Conservation (phyloP, 1,284 basidiomycete genomes). For the Cystobasidiaceae sp. region DNA sequence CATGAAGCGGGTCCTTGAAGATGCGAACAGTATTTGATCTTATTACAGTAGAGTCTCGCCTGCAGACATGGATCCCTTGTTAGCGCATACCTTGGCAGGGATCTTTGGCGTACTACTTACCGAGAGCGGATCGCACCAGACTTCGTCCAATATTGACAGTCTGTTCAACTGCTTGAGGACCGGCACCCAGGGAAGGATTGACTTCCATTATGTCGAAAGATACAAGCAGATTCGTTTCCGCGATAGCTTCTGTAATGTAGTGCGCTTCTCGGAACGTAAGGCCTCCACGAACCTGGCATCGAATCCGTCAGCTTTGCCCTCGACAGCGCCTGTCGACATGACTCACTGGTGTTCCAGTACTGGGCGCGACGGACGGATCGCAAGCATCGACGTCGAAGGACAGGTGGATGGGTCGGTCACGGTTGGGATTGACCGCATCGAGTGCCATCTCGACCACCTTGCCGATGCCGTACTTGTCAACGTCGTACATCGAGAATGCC, state of each 20-base stretch:
- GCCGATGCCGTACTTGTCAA: conserved; percentile 94
- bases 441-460: conserved; percentile 92
- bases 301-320: not conserved
- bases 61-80: not conserved
- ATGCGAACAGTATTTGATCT: too few relatives aligned
- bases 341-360: conserved; percentile 82
- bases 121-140: conserved; percentile 80
- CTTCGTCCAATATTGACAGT: conserved; percentile 94
- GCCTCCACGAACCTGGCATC: conserved; percentile 73
- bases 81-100: not conserved
- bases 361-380: conserved; percentile 67
- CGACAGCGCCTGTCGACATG: not conserved
- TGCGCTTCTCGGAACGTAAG: conserved; percentile 95
- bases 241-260: conserved; percentile 91
- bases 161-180: conserved; percentile 68
- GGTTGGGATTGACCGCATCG: conserved; percentile 81
- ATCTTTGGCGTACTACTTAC: conserved; percentile 52
- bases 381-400: conserved; percentile 95
- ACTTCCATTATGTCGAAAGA: conserved; percentile 95
- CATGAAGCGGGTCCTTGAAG: too few relatives aligned
- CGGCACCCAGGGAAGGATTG: conserved; percentile 71
- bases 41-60: conserved; percentile 28
- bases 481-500: conserved; percentile 95
- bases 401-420: conserved; percentile 82
- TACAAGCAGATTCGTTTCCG: conserved; percentile 87